phyloP scores from a whole-genome alignment of 768 basidiomycete genomes.

The Calocybe indica region DNA sequence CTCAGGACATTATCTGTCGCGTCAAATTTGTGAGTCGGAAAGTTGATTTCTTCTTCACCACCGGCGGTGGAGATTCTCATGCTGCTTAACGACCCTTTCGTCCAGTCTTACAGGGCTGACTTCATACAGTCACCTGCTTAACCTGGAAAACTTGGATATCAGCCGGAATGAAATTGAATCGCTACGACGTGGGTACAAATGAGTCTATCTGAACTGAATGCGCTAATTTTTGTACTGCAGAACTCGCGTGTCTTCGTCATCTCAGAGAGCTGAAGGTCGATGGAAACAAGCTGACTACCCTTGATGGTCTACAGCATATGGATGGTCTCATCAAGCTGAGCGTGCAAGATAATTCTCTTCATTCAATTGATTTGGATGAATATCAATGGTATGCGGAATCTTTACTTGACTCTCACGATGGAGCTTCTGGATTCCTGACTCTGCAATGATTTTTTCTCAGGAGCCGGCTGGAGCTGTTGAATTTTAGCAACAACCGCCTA shows the following conservation, averaged over 20 bases:
- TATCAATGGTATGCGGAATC: constrained; percentile 59
- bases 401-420: constrained; percentile 7
- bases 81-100: constrained; percentile 4
- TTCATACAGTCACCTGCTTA: constrained; percentile 80
- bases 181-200: constrained; percentile 62
- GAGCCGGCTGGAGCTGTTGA: constrained; percentile 74
- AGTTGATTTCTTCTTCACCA: neutral
- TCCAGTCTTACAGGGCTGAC: constrained; percentile 77
- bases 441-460: constrained; percentile 19
- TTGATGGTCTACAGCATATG: constrained; percentile 75
- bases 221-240: constrained; percentile 32
- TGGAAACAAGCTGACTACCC: constrained; percentile 66
- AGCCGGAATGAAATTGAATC: constrained; percentile 88
- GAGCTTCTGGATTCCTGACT: constrained; percentile 9
- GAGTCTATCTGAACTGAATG: constrained; percentile 6
- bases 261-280: constrained; percentile 90
- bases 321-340: constrained; percentile 82
- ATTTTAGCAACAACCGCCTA: constrained; percentile 74
- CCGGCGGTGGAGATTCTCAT: neutral
- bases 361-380: constrained; percentile 49
- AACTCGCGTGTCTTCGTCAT: constrained; percentile 78
- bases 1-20: constrained; percentile 76
- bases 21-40: constrained; percentile 55
- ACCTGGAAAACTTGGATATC: constrained; percentile 87
- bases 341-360: constrained; percentile 67